Conservation (phyloP, 768 basidiomycete genomes). For the Albatrellus ellisii region DNA sequence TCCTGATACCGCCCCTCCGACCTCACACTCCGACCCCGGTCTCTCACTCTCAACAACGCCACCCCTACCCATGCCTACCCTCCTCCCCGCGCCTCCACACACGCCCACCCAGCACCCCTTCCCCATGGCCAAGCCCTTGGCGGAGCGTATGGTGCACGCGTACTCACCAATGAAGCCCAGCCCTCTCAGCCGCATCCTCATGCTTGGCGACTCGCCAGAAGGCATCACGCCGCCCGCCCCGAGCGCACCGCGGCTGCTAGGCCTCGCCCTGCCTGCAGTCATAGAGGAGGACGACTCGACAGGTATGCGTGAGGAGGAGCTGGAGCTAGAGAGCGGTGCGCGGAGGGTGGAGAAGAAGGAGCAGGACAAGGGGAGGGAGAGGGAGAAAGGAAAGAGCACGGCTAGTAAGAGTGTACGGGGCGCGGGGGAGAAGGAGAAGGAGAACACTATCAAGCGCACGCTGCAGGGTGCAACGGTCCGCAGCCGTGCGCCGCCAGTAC, state of each 20-base stretch:
- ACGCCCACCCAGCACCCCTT: constrained; percentile 33
- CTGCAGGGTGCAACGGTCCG: constrained; percentile 7
- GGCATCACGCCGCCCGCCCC: constrained; percentile 19
- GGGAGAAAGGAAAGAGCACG: constrained; percentile 3
- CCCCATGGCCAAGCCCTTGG: constrained; percentile 61
- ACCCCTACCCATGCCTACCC: constrained; percentile 6
- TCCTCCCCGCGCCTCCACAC: constrained; percentile 12
- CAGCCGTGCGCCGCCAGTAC: background rate
- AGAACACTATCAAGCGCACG: constrained; percentile 12
- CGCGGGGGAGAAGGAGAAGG: constrained; percentile 7
- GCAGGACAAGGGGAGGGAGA: background rate
- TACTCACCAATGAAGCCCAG: constrained; percentile 76
- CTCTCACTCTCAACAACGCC: background rate
- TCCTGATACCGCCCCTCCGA: constrained; percentile 3
- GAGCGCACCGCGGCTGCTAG: constrained; percentile 5
- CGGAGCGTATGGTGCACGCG: constrained; percentile 59
- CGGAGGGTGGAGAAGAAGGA: background rate
- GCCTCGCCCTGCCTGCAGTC: constrained; percentile 13
- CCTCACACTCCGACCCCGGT: constrained; percentile 2
- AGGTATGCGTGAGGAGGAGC: constrained; percentile 29
- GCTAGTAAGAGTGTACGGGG: constrained; percentile 1
- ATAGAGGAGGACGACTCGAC: constrained; percentile 11
- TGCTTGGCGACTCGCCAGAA: constrained; percentile 51
- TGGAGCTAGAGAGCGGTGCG: constrained; percentile 1
- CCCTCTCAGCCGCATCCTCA: constrained; percentile 66